These are phyloP conservation scores for Globomyces pollinis-pini DNA, from an alignment of 192 early-diverging fungal species.

Conservation along the genomic window DNA sequence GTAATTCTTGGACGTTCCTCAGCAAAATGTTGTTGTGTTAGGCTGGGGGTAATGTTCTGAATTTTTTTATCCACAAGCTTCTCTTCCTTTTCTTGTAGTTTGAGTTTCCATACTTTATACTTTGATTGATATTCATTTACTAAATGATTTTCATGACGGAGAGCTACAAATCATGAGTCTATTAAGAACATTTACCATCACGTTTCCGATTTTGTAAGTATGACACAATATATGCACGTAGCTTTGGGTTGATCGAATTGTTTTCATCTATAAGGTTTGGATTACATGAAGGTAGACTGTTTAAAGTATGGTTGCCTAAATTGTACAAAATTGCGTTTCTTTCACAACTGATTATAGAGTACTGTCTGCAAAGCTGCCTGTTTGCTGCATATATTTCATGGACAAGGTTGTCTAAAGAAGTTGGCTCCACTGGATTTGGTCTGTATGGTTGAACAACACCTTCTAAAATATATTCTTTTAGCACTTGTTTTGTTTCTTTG, in stretches of 20 bases:
- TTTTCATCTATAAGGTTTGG: background rate
- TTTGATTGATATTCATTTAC: no score
- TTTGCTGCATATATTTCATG: background rate
- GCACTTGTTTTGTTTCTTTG: background rate
- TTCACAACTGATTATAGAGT: background rate
- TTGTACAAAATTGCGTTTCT: slow-evolving; percentile 1
- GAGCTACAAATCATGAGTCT: no score
- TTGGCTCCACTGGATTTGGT: background rate
- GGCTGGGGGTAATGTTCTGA: no score
- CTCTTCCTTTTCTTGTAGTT: no score
- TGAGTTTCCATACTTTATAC: no score
- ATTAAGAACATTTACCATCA: no score
- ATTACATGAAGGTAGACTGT: background rate
- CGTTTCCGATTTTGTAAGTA: background rate
- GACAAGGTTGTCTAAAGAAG: background rate
- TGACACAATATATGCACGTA: background rate
- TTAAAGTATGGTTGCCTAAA: background rate
- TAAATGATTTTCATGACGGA: no score
- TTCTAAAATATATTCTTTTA: no score
- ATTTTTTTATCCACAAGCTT: no score
- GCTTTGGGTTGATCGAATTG: background rate
- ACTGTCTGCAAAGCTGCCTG: background rate
- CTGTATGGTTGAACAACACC: background rate
- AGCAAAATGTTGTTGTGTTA: no score
- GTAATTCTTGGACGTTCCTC: background rate